Percentiles rank a stretch among this genome's conserved stretches.
These are phyloP conservation scores for Dioszegia crocea DNA, from an alignment of 768 basidiomycete genomes.

Conservation along the genomic window DNA sequence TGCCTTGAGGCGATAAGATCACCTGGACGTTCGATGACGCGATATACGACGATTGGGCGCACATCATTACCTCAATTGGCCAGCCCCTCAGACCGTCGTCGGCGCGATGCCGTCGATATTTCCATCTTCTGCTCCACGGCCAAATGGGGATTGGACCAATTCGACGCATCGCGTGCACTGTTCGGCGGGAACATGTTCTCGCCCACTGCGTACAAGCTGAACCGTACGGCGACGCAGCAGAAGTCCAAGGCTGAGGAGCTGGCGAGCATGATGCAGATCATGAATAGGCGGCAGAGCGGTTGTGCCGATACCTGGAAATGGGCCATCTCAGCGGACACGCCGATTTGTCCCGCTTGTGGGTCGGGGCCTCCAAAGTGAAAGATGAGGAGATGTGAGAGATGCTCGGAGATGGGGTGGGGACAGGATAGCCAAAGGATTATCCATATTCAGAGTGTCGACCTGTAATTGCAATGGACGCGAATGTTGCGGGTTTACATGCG, in stretches of 20 bases:
- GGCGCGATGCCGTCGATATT: neutral
- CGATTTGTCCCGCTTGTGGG: neutral
- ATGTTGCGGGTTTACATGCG: no score
- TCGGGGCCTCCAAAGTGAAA: neutral
- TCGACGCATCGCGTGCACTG: neutral
- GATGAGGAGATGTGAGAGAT: neutral
- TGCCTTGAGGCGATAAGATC: neutral
- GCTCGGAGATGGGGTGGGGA: no score
- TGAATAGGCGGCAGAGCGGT: neutral
- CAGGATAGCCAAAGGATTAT: no score
- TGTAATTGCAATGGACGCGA: no score
- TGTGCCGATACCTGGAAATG: neutral
- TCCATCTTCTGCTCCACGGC: neutral
- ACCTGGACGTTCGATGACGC: neutral
- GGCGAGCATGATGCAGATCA: neutral
- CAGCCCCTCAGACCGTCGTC: neutral
- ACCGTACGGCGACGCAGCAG: neutral
- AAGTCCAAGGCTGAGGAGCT: neutral
- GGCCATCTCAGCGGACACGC: neutral
- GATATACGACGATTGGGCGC: neutral
- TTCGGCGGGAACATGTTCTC: neutral
- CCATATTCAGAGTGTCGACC: no score
- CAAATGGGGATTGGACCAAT: neutral
- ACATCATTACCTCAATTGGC: neutral
- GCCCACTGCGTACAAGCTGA: neutral